Evolutionary conservation across 495 filamentous ascomycete genomes (phyloP), one percentile per base, ranked within the genome.

Genomic region (Pyrenula aspistea): DNA sequence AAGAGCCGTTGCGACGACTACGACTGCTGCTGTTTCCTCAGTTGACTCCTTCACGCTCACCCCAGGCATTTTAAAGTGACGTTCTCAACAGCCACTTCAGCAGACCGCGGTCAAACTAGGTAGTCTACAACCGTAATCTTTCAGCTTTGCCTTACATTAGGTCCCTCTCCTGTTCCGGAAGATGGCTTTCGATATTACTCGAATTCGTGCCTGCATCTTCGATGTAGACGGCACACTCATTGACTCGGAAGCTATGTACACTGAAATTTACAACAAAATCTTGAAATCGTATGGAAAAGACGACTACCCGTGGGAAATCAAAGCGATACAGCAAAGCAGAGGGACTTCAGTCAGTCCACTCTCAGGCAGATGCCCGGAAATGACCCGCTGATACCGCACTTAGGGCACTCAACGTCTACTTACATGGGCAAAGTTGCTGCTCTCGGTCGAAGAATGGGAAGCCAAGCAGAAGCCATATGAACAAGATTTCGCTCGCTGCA

Each of bases 201-300:
- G 31, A 24, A 57, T 74, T 59, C 70, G 72, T 47, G 72, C 72
- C 60, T 74, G 72, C 57, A 70, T 75, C 47, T 75, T 75, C 59
- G 73, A 74, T 59, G 62, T 74, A 50, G 73, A 75, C 59, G 72
- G 72, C 10, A 64, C 68, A 21, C 67, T 75, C 20, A 68, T 75
- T 55, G 67, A 75, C 55, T 66, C 72, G 22, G 72, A 75, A 63
- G 72, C 72, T 59, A 69, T 75, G 49, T 64, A 67, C 55, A 68
- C 65, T 21, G 55, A 59, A 21, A 65, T 64, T 51, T 62, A 58
- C 42, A 71, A 74, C 62, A 51, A 62, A 22, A 51, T 74, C 31
- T 68, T 74, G 10, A 42, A 57, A 53, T 60, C 63, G 22, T 68
- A 73, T 53, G 61, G 60, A 22, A 61, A 60, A 25, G 31, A 42